Evolutionary conservation across 2,329 filamentous ascomycete genomes (phyloP), one percentile per base, ranked within the genome.

Genomic region (Sporothrix brunneoviolacea): DNA sequence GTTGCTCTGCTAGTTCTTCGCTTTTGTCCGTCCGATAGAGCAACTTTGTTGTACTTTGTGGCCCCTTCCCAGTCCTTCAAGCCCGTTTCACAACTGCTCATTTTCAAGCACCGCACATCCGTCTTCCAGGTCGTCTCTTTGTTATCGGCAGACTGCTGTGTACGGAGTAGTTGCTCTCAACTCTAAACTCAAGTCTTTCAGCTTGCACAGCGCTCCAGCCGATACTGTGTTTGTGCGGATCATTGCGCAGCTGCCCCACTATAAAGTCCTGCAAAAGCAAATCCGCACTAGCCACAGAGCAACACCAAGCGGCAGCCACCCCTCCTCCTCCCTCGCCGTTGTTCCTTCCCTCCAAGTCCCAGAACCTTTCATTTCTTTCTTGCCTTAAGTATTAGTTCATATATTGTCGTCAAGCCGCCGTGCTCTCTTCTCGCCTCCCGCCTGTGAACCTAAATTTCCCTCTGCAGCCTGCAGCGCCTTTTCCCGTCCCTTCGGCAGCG

Each of bases 241-340:
- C 24, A 5, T 28, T 38, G 18, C 35, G 36, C 22, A 24, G 28
- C 9, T 41, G 42, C 49, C 49, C 49, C 49, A 41, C 49, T 51
- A 46, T 28, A 47, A 32, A 39, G 7, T 16, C 43, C 44, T 10
- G 6, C 24, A 28, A 28, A 38, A n/a, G n/a, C n/a, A n/a, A 8
- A 30, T 7, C n/a, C 22, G 44, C 49, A 28, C 32, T 33, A 41
- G 37, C 49, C 24, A 41, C 48, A 24, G 42, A 30, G 21, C 21
- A 24, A 28, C 30, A 18, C 39, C 35, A 30, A 39, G 35, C 27
- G 28, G 24, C 27, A 27, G 35, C 36, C 49, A 21, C 42, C 49
- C 49, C 42, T 51, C 42, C 28, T 51, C 30, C 19, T 15, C 33
- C n/a, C 21, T 39, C 19, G 16, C 16, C 24, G 6, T 44, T 22